Base-by-base conservation (phyloP, 2,329 filamentous ascomycete species). In the Hypoxylon sp. region DNA sequence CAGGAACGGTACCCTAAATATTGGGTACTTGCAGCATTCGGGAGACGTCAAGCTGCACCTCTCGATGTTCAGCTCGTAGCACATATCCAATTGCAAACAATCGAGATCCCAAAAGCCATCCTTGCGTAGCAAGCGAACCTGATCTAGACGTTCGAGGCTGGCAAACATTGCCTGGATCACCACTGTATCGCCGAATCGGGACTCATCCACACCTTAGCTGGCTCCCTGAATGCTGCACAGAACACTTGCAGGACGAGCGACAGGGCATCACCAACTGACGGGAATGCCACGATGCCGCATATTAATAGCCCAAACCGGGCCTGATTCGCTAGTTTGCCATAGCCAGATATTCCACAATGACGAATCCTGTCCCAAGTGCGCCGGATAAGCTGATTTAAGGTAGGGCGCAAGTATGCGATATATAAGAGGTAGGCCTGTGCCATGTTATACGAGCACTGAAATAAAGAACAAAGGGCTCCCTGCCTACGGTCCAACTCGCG, bases 21-120 rank as follows among this genome's bases (percentile, higher is more conserved):
- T 67, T 69, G 55, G 56, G 57, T 51, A 29, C 58, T 51, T 58
- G 67, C 59, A 69, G 54, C 50, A 60, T 55, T 51, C 44, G 15
- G 37, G 54, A 54, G 58, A 57, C 46, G 47, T 63, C 31, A 54
- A 48, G 4, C 44, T 50, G 51, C 19, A 44, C 6, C 27, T 27
- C 37, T n/a, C 44, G 47, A 46, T 11, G 37, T 47, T 67, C 67
- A 67, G 55, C 67, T 63, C 21, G 1, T 13, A 35, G 46, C 29
- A 69, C 60, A 63, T 55, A 29, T 27, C 59, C 59, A 66, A 63
- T 61, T 37, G 29, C 27, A 19, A 37, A 3, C 11, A 48, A 6
- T 13, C 15, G 6, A 10, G n/a, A 35, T 47, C 37, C 31, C 2
- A 32, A 2, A 47, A 11, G 19, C 44, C 7, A 24, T 47, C 51